Evolutionary conservation across 2,329 filamentous ascomycete genomes (phyloP).

Genomic region (Ophiostoma sp.): DNA sequence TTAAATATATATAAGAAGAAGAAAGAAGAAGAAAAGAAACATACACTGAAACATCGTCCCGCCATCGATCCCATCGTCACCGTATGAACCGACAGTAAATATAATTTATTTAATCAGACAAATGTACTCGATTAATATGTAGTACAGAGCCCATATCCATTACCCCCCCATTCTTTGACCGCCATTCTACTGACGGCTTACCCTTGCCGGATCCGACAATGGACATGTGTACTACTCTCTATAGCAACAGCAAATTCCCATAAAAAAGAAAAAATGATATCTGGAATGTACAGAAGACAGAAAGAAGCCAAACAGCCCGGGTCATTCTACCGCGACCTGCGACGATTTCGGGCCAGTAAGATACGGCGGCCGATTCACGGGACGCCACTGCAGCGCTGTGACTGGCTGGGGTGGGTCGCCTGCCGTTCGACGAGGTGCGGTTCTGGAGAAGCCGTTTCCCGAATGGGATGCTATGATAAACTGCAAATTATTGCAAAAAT

Average conservation of each 20-base stretch:
- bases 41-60: too few relatives aligned
- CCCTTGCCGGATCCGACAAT: background rate
- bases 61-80: too few relatives aligned
- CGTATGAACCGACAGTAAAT: too few relatives aligned
- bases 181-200: background rate
- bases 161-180: conserved; percentile 4
- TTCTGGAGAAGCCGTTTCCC: background rate
- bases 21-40: too few relatives aligned
- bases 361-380: conserved; percentile 26
- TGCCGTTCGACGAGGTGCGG: background rate
- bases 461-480: background rate
- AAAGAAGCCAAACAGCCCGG: background rate
- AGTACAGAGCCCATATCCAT: too few relatives aligned
- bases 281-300: background rate
- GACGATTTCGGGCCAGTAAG: conserved; percentile 25
- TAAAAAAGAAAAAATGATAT: background rate
- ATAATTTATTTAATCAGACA: too few relatives aligned
- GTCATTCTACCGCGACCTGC: conserved; percentile 1
- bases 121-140: too few relatives aligned
- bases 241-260: background rate
- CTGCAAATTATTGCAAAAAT: background rate
- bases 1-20: too few relatives aligned
- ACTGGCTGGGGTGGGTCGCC: conserved; percentile 23
- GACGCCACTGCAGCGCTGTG: conserved; percentile 23
- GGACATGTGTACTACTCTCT: background rate